phyloP scores from a whole-genome alignment of 768 basidiomycete genomes.

The Russula dissimulans region DNA sequence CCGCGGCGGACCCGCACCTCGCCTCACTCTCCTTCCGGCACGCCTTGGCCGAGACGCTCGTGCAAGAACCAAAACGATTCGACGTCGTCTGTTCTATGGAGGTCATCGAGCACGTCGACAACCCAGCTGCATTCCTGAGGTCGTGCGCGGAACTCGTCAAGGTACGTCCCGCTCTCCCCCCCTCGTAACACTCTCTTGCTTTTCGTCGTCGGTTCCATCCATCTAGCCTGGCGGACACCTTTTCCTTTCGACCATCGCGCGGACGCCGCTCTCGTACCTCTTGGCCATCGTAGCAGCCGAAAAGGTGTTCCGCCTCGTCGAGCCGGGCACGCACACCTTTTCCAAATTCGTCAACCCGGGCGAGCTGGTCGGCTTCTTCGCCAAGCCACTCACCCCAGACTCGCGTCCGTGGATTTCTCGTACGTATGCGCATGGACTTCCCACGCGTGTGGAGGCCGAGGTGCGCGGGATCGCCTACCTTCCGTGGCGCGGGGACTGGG shows the following conservation, averaged over 20 bases:
- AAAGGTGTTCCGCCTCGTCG: slow-evolving; percentile 67
- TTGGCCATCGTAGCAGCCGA: slow-evolving; percentile 76
- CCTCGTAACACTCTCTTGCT: too few species aligned
- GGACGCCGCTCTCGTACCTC: slow-evolving; percentile 65
- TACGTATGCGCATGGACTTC: slow-evolving; percentile 36
- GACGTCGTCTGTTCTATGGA: slow-evolving; percentile 98
- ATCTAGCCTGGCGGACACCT: slow-evolving; percentile 88
- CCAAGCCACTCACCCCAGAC: slow-evolving; percentile 34
- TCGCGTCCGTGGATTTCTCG: slow-evolving; percentile 50
- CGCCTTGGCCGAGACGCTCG: slow-evolving; percentile 64
- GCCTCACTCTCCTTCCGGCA: slow-evolving; percentile 55
- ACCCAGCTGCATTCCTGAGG: slow-evolving; percentile 74
- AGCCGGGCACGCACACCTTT: slow-evolving; percentile 85
- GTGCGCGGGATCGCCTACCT: slow-evolving; percentile 71
- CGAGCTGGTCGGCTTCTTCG: slow-evolving; percentile 81
- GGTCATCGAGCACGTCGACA: slow-evolving; percentile 94
- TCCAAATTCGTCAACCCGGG: slow-evolving; percentile 82
- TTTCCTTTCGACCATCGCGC: slow-evolving; percentile 90
- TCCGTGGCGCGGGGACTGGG: slow-evolving; percentile 62
- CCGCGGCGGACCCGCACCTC: slow-evolving; percentile 63
- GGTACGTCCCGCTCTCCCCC: slow-evolving; percentile 35
- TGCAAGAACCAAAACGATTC: slow-evolving; percentile 55
- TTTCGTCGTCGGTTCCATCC: neutral
- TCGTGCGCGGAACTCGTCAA: slow-evolving; percentile 82
- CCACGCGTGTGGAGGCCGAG: slow-evolving; percentile 63